phyloP scores from a whole-genome alignment of 1,284 basidiomycete genomes.

The Sporisorium exsertum region DNA sequence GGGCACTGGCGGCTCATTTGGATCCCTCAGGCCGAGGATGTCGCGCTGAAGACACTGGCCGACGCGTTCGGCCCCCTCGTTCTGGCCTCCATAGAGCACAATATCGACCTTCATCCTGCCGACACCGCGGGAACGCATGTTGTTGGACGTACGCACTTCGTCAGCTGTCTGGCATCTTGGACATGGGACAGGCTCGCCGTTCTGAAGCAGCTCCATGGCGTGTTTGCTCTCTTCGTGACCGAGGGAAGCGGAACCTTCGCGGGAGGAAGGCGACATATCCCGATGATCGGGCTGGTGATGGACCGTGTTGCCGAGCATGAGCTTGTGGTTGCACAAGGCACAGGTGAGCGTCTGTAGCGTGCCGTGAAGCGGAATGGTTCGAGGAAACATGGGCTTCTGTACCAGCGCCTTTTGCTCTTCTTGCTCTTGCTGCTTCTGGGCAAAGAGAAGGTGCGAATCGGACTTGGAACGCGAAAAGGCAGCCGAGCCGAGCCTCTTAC shows the following conservation, averaged over 20 bases:
- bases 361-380: conserved; percentile 90
- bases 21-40: conserved; percentile 65
- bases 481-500: conserved; percentile 40
- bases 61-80: conserved; percentile 83
- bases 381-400: conserved; percentile 71
- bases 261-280: conserved; percentile 22
- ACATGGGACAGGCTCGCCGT: conserved; percentile 80
- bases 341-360: conserved; percentile 84
- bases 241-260: conserved; percentile 38
- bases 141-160: conserved; percentile 78
- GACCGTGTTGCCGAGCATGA: conserved; percentile 48
- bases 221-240: conserved; percentile 45
- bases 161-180: conserved; percentile 81
- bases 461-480: conserved; percentile 50
- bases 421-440: conserved; percentile 63
- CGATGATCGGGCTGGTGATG: conserved; percentile 25
- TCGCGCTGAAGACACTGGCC: conserved; percentile 67
- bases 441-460: conserved; percentile 59
- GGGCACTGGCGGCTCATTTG: conserved; percentile 63
- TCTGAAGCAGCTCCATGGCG: conserved; percentile 56
- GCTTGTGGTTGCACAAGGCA: conserved; percentile 78
- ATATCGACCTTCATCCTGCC: conserved; percentile 87
- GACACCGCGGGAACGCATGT: conserved; percentile 83
- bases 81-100: conserved; percentile 92
- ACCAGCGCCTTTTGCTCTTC: conserved; percentile 71